phyloP scores from a whole-genome alignment of 768 basidiomycete genomes.

The Pholiota microspora region DNA sequence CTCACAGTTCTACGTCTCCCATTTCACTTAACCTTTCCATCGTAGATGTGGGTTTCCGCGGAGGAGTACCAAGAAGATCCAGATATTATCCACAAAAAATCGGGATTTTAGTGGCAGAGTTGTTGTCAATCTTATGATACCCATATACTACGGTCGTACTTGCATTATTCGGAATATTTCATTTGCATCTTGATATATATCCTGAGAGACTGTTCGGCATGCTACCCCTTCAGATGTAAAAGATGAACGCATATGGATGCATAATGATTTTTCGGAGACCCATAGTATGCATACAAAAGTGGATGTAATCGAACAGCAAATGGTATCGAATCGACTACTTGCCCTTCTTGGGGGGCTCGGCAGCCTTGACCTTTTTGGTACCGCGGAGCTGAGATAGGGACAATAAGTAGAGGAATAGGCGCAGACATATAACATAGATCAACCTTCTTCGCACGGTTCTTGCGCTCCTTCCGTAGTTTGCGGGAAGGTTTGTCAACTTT shows the following conservation, averaged over 20 bases:
- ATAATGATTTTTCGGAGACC: constrained; percentile 20
- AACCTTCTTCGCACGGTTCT: constrained; percentile 99
- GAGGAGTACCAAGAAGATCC: constrained; percentile 99
- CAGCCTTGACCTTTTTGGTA: constrained; percentile 92
- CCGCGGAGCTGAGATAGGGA: constrained; percentile 72
- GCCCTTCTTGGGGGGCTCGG: constrained; percentile 89
- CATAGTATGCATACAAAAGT: constrained; percentile 34
- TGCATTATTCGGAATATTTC: constrained; percentile 4
- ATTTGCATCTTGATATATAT: no score
- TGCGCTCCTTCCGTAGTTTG: constrained; percentile 98
- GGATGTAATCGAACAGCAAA: constrained; percentile 16
- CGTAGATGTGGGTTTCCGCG: constrained; percentile 98
- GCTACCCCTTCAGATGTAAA: no score
- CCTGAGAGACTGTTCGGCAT: no score
- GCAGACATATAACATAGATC: background rate
- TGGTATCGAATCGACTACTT: constrained; percentile 53
- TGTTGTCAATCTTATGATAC: constrained; percentile 21
- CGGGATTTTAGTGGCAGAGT: constrained; percentile 60
- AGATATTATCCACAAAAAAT: constrained; percentile 96
- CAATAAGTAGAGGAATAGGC: constrained; percentile 9
- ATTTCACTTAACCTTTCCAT: constrained; percentile 10
- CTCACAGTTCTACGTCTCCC: constrained; percentile 5
- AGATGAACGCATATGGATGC: constrained; percentile 17
- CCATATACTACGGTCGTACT: constrained; percentile 20
- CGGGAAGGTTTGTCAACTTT: constrained; percentile 92